These are phyloP conservation scores for Haplosporangium sp. DNA, from an alignment of 371 early-diverging fungal species.

Conservation along the genomic window DNA sequence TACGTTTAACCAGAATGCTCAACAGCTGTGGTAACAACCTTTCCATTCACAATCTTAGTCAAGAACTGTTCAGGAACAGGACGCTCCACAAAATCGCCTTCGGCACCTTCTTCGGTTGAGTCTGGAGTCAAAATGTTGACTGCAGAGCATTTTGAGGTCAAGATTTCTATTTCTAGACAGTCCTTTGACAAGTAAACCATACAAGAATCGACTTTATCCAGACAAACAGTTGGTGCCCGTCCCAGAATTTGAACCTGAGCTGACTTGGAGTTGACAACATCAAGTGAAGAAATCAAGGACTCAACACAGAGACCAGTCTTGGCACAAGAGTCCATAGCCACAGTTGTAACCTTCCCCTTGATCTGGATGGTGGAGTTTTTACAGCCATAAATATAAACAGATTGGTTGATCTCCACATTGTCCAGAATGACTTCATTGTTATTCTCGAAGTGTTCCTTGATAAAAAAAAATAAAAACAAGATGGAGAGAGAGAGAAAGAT, in stretches of 20 bases:
- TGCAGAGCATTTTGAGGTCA: slow-evolving; percentile 91
- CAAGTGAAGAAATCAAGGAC: slow-evolving; percentile 87
- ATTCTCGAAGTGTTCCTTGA: slow-evolving; percentile 82
- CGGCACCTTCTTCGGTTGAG: slow-evolving; percentile 74
- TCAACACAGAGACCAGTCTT: slow-evolving; percentile 92
- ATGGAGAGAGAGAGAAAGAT: neutral
- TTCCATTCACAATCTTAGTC: slow-evolving; percentile 84
- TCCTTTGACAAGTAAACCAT: slow-evolving; percentile 87
- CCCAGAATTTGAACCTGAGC: slow-evolving; percentile 91
- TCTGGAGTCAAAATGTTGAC: slow-evolving; percentile 85
- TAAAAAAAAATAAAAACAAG: neutral
- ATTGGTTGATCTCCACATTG: slow-evolving; percentile 85
- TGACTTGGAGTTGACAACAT: slow-evolving; percentile 91
- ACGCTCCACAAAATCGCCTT: slow-evolving; percentile 85
- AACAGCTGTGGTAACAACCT: slow-evolving; percentile 83
- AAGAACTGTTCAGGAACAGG: slow-evolving; percentile 95
- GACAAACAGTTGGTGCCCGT: slow-evolving; percentile 83
- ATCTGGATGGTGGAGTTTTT: slow-evolving; percentile 89
- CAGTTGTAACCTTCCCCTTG: slow-evolving; percentile 92
- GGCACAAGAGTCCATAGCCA: slow-evolving; percentile 87
- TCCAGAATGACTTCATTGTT: slow-evolving; percentile 83
- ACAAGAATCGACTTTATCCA: slow-evolving; percentile 95
- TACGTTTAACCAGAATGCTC: slow-evolving; percentile 81
- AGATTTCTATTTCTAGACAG: slow-evolving; percentile 82
- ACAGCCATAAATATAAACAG: slow-evolving; percentile 94